phyloP scores from a whole-genome alignment of 2,329 filamentous ascomycete species.

The Aspergillus sp. region DNA sequence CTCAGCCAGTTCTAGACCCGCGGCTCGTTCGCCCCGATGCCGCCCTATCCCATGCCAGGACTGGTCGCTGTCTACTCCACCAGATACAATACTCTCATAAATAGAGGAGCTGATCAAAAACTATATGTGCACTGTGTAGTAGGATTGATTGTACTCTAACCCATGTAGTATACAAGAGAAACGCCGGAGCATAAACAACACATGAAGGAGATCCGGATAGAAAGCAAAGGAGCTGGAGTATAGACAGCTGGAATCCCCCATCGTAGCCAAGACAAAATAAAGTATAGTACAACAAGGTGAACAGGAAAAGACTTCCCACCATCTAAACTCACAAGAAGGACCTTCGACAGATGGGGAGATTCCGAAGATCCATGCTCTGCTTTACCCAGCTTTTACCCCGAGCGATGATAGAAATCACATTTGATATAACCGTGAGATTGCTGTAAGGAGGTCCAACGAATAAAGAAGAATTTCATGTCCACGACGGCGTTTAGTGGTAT shows the following conservation, averaged over 20 bases:
- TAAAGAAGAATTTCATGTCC: slow-evolving; percentile 8
- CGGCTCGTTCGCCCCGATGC: background rate
- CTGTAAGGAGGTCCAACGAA: slow-evolving; percentile 6
- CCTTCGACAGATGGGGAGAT: background rate
- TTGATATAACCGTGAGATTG: slow-evolving; percentile 2
- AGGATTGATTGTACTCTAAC: slow-evolving; percentile 11
- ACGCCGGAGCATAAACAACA: slow-evolving; percentile 20
- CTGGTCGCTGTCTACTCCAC: background rate
- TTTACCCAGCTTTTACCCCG: background rate
- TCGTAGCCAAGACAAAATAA: slow-evolving; percentile 7
- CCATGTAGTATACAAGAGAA: slow-evolving; percentile 23
- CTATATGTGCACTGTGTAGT: background rate
- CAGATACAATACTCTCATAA: too few species aligned
- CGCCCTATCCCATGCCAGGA: background rate
- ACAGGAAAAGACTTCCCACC: background rate
- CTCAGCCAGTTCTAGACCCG: background rate
- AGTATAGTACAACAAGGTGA: slow-evolving; percentile 10
- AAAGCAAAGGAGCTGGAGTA: slow-evolving; percentile 9
- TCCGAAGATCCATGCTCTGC: background rate
- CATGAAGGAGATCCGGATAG: slow-evolving; percentile 10
- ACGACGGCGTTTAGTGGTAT: slow-evolving; percentile 53
- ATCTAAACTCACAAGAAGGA: background rate
- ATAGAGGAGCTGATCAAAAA: background rate
- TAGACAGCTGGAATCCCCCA: slow-evolving; percentile 3
- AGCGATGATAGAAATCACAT: background rate